Base-by-base conservation (phyloP, 2,329 filamentous ascomycete species). In the Alternaria sp. region DNA sequence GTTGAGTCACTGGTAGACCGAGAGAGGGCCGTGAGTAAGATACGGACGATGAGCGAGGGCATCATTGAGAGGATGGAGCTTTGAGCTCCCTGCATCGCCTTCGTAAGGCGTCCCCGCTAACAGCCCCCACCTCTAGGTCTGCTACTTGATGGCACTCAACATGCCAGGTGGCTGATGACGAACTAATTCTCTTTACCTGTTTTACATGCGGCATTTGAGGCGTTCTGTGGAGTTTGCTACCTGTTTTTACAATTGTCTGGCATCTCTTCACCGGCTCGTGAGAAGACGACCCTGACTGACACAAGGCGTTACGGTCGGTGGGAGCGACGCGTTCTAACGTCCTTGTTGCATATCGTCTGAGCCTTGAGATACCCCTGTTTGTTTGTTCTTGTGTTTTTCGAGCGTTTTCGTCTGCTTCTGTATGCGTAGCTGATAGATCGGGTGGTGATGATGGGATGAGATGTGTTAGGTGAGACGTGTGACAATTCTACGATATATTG, bases 11-110 rank as follows among this genome's bases (percentile, higher is more conserved):
- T 78, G 0, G 67, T 67, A 3, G 71, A 71, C 25, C 66, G 69
- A 15, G 66, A 72, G 30, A 67, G 62, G 25, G 61, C 84, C 44
- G 81, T 84, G 56, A 83, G 82, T 44, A 80, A 77, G 21, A 81
- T 85, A 12, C 80, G 85, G 36, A 83, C 83, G 4, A 82, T 86
- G 81, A 86, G 84, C 66, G 84, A 87, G 72, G 83, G 86, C 59
- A 81, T 86, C 57, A 81, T 83, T 51, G 85, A 86, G 51, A 79
- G 79, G 11, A 85, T 87, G 83, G 85, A 87, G 65, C 79, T 86
- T 52, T 86, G 59, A 71, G 32, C 36, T 43, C 30, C 4, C 23
- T 54, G 12, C 15, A 15, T 28, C 12, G 13, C 8, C 26, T 26
- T 17, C 28, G 19, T 12, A n/a, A 1, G 13, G 9, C 17, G 25